These are phyloP conservation scores for Ceriops zippeliana DNA, from an alignment of 345 rosid species.

Conservation along the genomic window DNA sequence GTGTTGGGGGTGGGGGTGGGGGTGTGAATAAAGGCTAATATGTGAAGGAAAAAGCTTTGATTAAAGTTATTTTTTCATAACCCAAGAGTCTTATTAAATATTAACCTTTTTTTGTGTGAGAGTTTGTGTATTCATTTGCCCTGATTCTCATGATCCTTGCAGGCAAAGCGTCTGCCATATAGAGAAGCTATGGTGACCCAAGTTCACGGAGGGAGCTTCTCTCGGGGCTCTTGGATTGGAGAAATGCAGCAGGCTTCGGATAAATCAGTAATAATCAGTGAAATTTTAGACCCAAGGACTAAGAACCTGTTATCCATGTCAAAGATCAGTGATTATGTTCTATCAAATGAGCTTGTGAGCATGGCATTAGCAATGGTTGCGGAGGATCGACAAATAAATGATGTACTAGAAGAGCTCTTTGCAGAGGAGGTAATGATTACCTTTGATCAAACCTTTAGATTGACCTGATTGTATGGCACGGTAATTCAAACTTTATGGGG, in stretches of 20 bases:
- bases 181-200: constrained; percentile 39
- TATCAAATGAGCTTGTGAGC: constrained; percentile 76
- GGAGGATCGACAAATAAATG: constrained; percentile 69
- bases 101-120: no score
- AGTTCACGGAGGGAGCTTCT: constrained; percentile 44
- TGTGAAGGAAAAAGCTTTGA: no score
- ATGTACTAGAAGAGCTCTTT: constrained; percentile 65
- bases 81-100: no score
- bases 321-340: constrained; percentile 66
- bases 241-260: constrained; percentile 83
- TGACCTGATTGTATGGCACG: neutral
- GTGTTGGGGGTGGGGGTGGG: no score
- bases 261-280: constrained; percentile 64
- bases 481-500: neutral
- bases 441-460: neutral
- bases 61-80: no score
- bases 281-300: constrained; percentile 71
- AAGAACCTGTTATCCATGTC: constrained; percentile 64
- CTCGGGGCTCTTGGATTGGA: constrained; percentile 66
- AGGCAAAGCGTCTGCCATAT: constrained; percentile 71
- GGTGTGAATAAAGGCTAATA: no score
- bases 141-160: constrained; percentile 18
- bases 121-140: no score
- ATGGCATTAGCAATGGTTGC: constrained; percentile 87
- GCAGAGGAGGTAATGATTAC: constrained; percentile 60